Conservation (phyloP, 805 yeast species). For the Nakazawaea ambrosiae region DNA sequence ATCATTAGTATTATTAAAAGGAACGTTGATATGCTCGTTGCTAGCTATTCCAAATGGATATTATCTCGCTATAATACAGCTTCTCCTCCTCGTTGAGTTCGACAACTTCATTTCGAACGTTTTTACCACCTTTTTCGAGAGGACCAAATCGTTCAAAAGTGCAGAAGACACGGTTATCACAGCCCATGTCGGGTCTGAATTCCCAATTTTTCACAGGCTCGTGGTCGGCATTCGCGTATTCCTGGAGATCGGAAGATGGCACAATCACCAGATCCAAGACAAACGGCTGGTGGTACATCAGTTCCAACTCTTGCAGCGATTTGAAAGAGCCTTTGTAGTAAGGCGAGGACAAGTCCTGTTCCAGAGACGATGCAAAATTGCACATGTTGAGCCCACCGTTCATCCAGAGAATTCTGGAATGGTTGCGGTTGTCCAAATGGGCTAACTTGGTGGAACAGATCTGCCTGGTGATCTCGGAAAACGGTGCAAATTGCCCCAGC, state of each 20-base stretch:
- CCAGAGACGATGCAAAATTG: conserved; percentile 19
- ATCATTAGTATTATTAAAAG: too few species aligned
- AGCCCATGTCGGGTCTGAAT: conserved; percentile 2
- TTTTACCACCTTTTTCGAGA: too few species aligned
- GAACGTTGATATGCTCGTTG: conserved; percentile 22
- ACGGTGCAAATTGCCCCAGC: conserved; percentile 14
- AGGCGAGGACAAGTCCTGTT: conserved; percentile 13
- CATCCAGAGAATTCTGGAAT: conserved; percentile 28
- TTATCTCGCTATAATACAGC: too few species aligned
- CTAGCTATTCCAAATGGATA: too few species aligned
- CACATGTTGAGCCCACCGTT: conserved; percentile 32
- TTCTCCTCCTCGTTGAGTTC: too few species aligned
- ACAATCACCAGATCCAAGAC: conserved; percentile 19
- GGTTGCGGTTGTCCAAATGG: conserved; percentile 29
- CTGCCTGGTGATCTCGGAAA: conserved; percentile 17
- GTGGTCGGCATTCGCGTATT: conserved; percentile 1
- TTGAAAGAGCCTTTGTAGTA: conserved; percentile 16
- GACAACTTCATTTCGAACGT: too few species aligned
- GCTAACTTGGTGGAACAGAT: conserved; percentile 33
- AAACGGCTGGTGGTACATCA: conserved; percentile 18
- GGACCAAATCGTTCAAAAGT: conserved; percentile 9
- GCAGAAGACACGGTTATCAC: conserved; percentile 7
- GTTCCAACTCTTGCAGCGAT: conserved; percentile 17
- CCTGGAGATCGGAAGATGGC: conserved; percentile 18
- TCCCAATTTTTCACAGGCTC: conserved; percentile 8